phyloP scores from a whole-genome alignment of 2,329 filamentous ascomycete genomes.

The Verticillium longisporum region DNA sequence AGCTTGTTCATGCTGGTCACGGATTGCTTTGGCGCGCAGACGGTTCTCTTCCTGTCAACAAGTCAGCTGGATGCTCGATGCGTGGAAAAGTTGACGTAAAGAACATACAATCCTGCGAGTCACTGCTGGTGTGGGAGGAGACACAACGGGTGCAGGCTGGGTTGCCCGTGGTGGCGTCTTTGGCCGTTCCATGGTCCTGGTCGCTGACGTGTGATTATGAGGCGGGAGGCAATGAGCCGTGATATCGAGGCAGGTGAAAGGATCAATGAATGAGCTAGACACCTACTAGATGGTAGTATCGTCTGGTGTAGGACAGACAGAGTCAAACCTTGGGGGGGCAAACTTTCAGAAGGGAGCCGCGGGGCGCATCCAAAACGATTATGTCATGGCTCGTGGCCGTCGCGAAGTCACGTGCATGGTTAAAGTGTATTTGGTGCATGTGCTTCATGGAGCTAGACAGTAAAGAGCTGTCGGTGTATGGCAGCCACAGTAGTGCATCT shows the following conservation, averaged over 20 bases:
- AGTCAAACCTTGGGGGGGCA: conserved; percentile 5
- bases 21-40: conserved; percentile 80
- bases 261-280: not conserved
- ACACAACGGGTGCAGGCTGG: conserved; percentile 22
- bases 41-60: conserved; percentile 70
- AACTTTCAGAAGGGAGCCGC: conserved; percentile 1
- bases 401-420: conserved; percentile 11
- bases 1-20: conserved; percentile 64
- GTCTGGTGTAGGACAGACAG: not conserved
- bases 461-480: too few species aligned
- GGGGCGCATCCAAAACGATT: conserved; percentile 4
- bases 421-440: not conserved
- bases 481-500: too few species aligned
- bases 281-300: not conserved
- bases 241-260: not conserved
- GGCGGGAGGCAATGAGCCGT: too few species aligned
- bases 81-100: not conserved
- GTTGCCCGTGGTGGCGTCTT: conserved; percentile 34
- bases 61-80: conserved; percentile 6
- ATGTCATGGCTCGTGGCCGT: conserved; percentile 8
- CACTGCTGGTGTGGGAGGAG: conserved; percentile 48
- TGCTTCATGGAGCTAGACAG: too few species aligned
- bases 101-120: conserved; percentile 46
- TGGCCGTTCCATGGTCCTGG: conserved; percentile 35
- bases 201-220: not conserved